Evolutionary conservation across 2,329 filamentous ascomycete genomes (phyloP), one percentile per base, ranked within the genome.

Genomic region (Chrysosporium queenslandicum): DNA sequence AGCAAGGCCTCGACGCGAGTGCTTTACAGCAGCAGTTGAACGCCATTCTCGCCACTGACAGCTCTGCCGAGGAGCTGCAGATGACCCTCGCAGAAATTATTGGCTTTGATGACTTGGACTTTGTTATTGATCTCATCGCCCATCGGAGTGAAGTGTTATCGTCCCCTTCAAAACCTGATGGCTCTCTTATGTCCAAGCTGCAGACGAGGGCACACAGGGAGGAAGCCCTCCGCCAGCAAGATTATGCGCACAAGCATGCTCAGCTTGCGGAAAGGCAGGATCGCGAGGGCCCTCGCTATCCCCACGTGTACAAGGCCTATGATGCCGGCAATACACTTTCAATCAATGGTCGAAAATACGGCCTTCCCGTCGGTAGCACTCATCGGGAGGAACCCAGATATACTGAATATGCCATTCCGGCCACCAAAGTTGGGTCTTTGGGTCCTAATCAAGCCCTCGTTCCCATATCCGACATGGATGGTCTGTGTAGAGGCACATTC

Each of bases 31-130:
- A 85, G 52, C 89, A 96, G 65, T 80, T 97, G 32, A 71, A 82
- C 36, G 85, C 86, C 4, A 76, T 91, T 2, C 68, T 98, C 32
- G 77, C 77, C 6, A 86, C 87, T 3, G 77, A 81, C 59, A 79
- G 74, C 61, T 76, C 79, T 29, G 86, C 95, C 53, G 87, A 94
- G 53, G 88, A 94, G 67, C 73, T 97, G n/a, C 91, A 97, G 66
- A 90, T 89, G 64, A 82, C 84, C 37, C 76, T 98, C 32, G 88
- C 87, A 0, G 92, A 98, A 61, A 80, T 96, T 40, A 76, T 98
- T 55, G 92, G 94, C 0, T 97, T 91, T 62, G 89, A 92, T 60
- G 88, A 97, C 63, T 75, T 98, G 16, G 91, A 98, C 58, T 83
- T 98, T 61, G 85, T 97, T 50, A 90, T 90, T 56, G 87, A 96